Percentiles rank a stretch among this genome's conserved stretches.
These are phyloP conservation scores for Alnus glutinosa DNA, from an alignment of 306 rosid genomes.

Conservation along the genomic window DNA sequence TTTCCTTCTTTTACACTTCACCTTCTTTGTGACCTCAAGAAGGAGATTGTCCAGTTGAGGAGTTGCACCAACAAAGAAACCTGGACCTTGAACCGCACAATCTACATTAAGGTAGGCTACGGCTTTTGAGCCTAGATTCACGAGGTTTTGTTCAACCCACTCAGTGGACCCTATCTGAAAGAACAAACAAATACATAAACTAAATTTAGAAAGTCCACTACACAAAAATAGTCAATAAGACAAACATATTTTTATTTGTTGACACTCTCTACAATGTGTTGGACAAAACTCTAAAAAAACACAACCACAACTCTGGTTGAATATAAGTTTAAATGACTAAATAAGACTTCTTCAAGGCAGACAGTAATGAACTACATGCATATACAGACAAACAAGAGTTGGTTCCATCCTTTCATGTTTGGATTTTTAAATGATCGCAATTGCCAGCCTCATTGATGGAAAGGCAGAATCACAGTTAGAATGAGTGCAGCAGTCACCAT, in stretches of 20 bases:
- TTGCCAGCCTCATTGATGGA: not conserved
- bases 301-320: not conserved
- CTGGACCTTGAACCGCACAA: slow-evolving; percentile 94
- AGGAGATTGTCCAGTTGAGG: slow-evolving; percentile 91
- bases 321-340: not conserved
- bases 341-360: not conserved
- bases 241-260: slow-evolving; percentile 15
- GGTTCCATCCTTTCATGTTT: not conserved
- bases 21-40: slow-evolving; percentile 75
- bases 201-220: slow-evolving; percentile 25
- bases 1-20: slow-evolving; percentile 16
- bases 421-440: not conserved
- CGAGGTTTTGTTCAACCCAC: slow-evolving; percentile 95
- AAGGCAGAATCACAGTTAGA: not conserved
- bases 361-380: not conserved
- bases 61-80: slow-evolving; percentile 78
- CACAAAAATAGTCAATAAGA: slow-evolving; percentile 21
- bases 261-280: not conserved
- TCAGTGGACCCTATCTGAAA: slow-evolving; percentile 91
- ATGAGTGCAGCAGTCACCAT: not conserved
- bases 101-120: slow-evolving; percentile 95
- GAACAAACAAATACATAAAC: slow-evolving; percentile 24
- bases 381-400: not conserved
- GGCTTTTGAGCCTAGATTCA: slow-evolving; percentile 74
- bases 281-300: too few relatives aligned